These are phyloP conservation scores for Tulasnella calospora DNA, from an alignment of 768 basidiomycete genomes.

Conservation along the genomic window DNA sequence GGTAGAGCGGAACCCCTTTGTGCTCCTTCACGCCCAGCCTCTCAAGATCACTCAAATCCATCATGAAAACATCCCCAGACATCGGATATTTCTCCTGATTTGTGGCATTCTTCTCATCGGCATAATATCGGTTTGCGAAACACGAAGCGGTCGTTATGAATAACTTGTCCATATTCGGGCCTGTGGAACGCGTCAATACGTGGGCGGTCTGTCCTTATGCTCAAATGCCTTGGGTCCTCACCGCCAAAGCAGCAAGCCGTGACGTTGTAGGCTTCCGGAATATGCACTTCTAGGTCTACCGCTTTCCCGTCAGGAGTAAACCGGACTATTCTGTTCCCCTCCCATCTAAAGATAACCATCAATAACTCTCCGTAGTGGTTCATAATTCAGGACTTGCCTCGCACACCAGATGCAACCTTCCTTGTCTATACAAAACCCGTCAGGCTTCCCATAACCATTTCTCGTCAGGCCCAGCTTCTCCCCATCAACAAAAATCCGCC, in stretches of 20 bases:
- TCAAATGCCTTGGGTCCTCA: conserved; percentile 33
- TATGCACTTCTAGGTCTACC: conserved; percentile 52
- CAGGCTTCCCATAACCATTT: conserved; percentile 32
- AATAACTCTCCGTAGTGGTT: background rate
- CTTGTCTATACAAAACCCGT: conserved; percentile 61
- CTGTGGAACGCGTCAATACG: conserved; percentile 39
- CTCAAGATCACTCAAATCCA: conserved; percentile 38
- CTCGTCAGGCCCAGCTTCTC: conserved; percentile 45
- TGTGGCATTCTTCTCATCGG: conserved; percentile 40
- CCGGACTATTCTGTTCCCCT: conserved; percentile 55
- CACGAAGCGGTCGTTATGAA: conserved; percentile 49
- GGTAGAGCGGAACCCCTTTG: background rate
- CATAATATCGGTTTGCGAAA: conserved; percentile 50
- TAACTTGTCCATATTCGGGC: conserved; percentile 53
- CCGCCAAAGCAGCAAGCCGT: conserved; percentile 70
- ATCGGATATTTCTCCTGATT: conserved; percentile 50
- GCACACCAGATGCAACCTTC: conserved; percentile 66
- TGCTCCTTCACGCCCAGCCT: background rate
- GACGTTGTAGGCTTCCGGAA: conserved; percentile 59
- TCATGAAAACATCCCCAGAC: conserved; percentile 53
- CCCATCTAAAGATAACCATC: conserved; percentile 47
- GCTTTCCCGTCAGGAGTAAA: conserved; percentile 48
- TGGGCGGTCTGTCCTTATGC: background rate
- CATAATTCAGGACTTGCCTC: conserved; percentile 37
- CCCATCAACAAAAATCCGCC: conserved; percentile 55